These are phyloP conservation scores for Pseudotulostoma volvatum DNA, from an alignment of 495 filamentous ascomycete species.

Conservation along the genomic window DNA sequence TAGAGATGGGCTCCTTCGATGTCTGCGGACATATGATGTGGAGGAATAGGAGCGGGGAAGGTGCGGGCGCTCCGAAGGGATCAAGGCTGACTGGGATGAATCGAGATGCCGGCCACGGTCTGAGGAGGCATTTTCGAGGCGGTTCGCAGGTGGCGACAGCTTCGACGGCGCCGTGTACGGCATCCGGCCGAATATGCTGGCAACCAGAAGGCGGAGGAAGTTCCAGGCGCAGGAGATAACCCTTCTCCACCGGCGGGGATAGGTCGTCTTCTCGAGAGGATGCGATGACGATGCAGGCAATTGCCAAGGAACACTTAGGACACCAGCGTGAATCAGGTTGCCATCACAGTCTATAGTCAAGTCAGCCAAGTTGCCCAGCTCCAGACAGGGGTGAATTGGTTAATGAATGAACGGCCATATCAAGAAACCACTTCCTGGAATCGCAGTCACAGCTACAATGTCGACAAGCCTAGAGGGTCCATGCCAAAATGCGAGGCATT, in stretches of 20 bases:
- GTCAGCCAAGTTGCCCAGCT: not conserved
- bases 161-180: constrained; percentile 85
- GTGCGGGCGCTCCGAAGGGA: constrained; percentile 22
- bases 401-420: no score
- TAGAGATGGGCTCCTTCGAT: constrained; percentile 46
- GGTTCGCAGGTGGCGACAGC: constrained; percentile 58
- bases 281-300: not conserved
- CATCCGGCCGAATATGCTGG: constrained; percentile 47
- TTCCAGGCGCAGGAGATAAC: not conserved
- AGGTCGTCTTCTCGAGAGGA: not conserved
- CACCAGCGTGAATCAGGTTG: not conserved
- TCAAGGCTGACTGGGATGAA: not conserved
- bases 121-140: constrained; percentile 44
- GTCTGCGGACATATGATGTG: constrained; percentile 52
- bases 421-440: not conserved
- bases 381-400: no score
- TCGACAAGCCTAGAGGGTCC: not conserved
- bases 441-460: not conserved
- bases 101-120: constrained; percentile 21
- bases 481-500: not conserved
- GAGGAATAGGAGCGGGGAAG: constrained; percentile 66
- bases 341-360: not conserved
- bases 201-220: constrained; percentile 18
- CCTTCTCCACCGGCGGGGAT: not conserved
- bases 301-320: not conserved